Conservation (phyloP, 1,284 basidiomycete species). For the Leccinum subspadiceum region DNA sequence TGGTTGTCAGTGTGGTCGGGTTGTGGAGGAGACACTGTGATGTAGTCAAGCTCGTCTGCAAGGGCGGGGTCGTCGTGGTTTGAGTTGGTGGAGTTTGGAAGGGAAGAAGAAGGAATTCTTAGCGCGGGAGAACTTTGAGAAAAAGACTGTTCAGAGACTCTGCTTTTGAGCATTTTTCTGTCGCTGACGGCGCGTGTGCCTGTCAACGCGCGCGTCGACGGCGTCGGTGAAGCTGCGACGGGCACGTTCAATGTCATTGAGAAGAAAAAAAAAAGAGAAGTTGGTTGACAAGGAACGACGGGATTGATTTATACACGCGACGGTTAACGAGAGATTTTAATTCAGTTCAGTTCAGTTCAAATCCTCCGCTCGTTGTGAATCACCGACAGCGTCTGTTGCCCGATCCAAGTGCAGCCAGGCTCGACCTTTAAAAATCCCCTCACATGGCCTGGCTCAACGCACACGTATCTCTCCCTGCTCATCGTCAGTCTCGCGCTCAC, state of each 20-base stretch:
- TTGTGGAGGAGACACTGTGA: constrained; percentile 47
- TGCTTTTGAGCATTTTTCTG: constrained; percentile 15
- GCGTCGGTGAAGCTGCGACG: not conserved
- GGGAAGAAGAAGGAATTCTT: constrained; percentile 1
- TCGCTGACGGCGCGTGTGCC: not conserved
- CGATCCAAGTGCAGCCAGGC: constrained; percentile 69
- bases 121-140: not conserved
- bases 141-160: constrained; percentile 25
- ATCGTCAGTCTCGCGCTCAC: not conserved
- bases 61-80: constrained; percentile 36
- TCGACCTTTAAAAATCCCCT: constrained; percentile 59
- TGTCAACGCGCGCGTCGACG: not conserved
- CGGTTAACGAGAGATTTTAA: not conserved
- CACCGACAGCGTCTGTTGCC: constrained; percentile 66
- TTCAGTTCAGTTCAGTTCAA: not conserved
- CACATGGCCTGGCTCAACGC: constrained; percentile 85
- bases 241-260: not conserved
- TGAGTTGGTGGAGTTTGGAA: constrained; percentile 15
- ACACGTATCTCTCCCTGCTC: constrained; percentile 74
- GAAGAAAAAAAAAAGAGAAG: too few relatives aligned
- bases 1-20: not conserved
- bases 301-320: not conserved
- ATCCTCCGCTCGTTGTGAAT: constrained; percentile 27
- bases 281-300: not conserved
- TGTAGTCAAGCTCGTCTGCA: constrained; percentile 71